phyloP scores from a whole-genome alignment of 2,329 filamentous ascomycete species.

The Claviceps sorghi region DNA sequence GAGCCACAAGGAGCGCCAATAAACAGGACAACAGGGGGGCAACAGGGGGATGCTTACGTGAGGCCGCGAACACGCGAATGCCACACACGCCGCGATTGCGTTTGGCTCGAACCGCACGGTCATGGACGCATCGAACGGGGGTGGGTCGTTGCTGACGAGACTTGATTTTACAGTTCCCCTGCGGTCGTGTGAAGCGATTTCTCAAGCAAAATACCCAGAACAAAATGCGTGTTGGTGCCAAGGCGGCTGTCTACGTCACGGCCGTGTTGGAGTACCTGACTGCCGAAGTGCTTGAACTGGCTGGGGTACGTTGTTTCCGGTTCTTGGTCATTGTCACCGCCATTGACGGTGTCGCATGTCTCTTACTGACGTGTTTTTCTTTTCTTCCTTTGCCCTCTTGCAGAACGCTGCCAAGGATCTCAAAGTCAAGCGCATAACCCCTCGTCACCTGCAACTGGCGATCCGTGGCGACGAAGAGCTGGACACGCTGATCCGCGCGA shows the following conservation, averaged over 20 bases:
- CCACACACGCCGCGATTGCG: neutral
- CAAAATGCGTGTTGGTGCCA: constrained; percentile 98
- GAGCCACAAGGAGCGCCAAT: too few relatives aligned
- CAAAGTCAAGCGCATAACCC: constrained; percentile 99
- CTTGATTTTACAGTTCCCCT: constrained; percentile 60
- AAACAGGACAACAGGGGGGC: neutral
- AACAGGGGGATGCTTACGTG: neutral
- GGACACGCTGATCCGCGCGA: constrained; percentile 91
- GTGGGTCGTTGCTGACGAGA: neutral
- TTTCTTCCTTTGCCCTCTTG: neutral
- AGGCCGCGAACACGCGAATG: neutral
- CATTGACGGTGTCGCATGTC: neutral
- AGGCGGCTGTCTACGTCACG: constrained; percentile 95
- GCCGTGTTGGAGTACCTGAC: constrained; percentile 97
- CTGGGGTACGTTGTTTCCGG: constrained; percentile 47
- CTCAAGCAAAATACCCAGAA: constrained; percentile 98
- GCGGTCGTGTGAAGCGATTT: constrained; percentile 99
- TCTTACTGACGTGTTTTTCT: neutral
- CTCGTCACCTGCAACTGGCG: constrained; percentile 90
- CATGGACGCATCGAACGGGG: neutral
- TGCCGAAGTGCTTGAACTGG: constrained; percentile 92
- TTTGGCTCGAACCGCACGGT: neutral
- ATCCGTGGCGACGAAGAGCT: constrained; percentile 98
- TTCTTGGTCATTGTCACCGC: neutral
- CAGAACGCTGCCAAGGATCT: constrained; percentile 96